phyloP scores from a whole-genome alignment of 106 monocot genomes.

The Alisma plantagoaquatica region DNA sequence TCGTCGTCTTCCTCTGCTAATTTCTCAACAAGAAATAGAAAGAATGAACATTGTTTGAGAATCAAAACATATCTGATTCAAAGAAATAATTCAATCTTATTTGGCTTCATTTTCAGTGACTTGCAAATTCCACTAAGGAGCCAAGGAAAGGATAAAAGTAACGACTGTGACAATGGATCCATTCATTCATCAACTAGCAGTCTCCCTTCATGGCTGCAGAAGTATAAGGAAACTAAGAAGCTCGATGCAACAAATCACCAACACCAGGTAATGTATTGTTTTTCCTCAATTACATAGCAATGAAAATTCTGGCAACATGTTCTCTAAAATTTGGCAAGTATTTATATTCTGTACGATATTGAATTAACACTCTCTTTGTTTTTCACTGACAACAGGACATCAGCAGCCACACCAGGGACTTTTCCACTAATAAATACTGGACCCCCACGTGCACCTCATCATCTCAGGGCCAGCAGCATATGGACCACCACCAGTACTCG shows the following conservation, averaged over 20 bases:
- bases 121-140: constrained; percentile 5
- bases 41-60: neutral
- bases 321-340: neutral
- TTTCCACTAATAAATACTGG: constrained; percentile 28
- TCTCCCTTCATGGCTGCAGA: constrained; percentile 67
- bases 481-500: too few species aligned
- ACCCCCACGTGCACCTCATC: constrained; percentile 27
- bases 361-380: neutral
- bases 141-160: neutral
- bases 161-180: neutral
- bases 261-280: too few species aligned
- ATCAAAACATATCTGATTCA: neutral
- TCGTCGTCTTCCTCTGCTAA: neutral
- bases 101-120: neutral
- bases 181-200: constrained; percentile 5
- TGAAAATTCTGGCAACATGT: constrained; percentile 11
- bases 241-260: constrained; percentile 17
- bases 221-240: constrained; percentile 33
- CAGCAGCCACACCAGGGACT: constrained; percentile 11
- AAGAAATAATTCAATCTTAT: neutral
- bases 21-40: neutral
- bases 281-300: too few species aligned
- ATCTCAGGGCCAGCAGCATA: constrained; percentile 21
- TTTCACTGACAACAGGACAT: neutral
- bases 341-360: neutral